Base-by-base conservation (phyloP, 2,329 filamentous ascomycete species). In the Phialemonium atrogriseum region DNA sequence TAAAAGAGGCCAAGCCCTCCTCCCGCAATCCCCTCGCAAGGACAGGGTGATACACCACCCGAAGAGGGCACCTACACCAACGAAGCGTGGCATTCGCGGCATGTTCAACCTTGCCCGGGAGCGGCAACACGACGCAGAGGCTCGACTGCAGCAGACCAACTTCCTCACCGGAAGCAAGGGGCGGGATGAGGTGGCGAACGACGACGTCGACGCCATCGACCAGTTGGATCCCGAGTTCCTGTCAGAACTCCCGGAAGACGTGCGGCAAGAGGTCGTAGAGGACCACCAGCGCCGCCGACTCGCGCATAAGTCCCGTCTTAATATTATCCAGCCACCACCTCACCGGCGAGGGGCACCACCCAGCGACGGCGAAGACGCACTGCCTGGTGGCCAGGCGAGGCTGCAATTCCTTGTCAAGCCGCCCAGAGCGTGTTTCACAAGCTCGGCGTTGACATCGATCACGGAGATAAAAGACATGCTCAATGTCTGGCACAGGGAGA, bases 211-310 rank as follows among this genome's bases (percentile, higher is more conserved):
- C 6, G 56, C 55, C 5, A 39, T 62, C 1, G 64, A 68, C 28
- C 66, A 72, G 24, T 56, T 85, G 4, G 80, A 85, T 36, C 64
- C 73, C 0, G 77, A 79, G 0, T 88, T 95, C 47, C 74, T 96
- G 3, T 76, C 80, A 1, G 86, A 87, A 11, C 64, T 96, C 1
- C 89, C 89, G 0, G 78, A 83, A 42, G 84, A 94, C 27, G 72
- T 94, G 27, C 76, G 84, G 10, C 65, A 61, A 11, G 88, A 96
- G 55, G 69, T 96, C 6, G 56, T 94, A 3, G 77, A 75, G 13
- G 84, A 94, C 46, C 79, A 88, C 48, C 70, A 68, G 20, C 71
- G 70, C 13, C 70, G 69, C 9, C 73, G 68, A n/a, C 62, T 80
- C 13, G 73, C 75, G 9, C 70, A 75, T 22, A 66, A 59, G 12